Percentiles rank a stretch among this genome's conserved stretches.
These are phyloP conservation scores for Micractinium conductrix DNA, from an alignment of 139 green algal species.

Conservation along the genomic window DNA sequence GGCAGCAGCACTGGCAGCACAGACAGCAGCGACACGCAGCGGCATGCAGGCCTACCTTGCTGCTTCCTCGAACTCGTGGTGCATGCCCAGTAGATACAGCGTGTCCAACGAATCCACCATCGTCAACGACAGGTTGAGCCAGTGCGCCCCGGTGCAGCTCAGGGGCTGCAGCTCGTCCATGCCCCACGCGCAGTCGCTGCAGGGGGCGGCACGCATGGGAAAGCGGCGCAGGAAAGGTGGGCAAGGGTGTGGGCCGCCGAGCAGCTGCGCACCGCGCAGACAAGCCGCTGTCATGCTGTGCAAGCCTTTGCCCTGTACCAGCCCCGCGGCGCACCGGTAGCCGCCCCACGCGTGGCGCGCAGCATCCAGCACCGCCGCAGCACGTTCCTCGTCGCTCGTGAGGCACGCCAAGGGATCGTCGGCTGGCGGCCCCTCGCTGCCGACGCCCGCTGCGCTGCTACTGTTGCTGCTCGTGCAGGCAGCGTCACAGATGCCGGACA, in stretches of 20 bases:
- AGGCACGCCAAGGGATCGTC: conserved; percentile 28
- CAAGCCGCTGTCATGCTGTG: too few relatives aligned
- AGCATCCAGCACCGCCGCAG: neutral
- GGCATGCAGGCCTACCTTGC: neutral
- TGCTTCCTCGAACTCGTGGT: conserved; percentile 53
- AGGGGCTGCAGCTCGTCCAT: conserved; percentile 79
- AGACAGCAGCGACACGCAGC: too few relatives aligned
- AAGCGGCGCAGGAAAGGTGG: neutral
- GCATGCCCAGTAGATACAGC: conserved; percentile 71
- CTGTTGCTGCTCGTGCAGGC: conserved; percentile 8
- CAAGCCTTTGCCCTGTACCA: too few relatives aligned
- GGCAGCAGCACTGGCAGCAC: too few relatives aligned
- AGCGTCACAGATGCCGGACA: conserved; percentile 74
- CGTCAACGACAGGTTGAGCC: conserved; percentile 77
- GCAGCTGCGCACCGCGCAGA: neutral
- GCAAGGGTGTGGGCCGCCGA: too few relatives aligned
- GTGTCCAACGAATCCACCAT: conserved; percentile 88
- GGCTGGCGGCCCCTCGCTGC: too few relatives aligned
- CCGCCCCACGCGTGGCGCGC: conserved; percentile 22
- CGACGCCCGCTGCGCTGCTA: neutral
- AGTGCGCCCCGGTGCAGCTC: conserved; percentile 46
- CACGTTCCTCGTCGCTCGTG: neutral
- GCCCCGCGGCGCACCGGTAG: conserved; percentile 12
- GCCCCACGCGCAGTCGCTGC: conserved; percentile 73
- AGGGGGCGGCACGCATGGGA: neutral